phyloP scores from a whole-genome alignment of 768 basidiomycete species.

The Chiua virens region DNA sequence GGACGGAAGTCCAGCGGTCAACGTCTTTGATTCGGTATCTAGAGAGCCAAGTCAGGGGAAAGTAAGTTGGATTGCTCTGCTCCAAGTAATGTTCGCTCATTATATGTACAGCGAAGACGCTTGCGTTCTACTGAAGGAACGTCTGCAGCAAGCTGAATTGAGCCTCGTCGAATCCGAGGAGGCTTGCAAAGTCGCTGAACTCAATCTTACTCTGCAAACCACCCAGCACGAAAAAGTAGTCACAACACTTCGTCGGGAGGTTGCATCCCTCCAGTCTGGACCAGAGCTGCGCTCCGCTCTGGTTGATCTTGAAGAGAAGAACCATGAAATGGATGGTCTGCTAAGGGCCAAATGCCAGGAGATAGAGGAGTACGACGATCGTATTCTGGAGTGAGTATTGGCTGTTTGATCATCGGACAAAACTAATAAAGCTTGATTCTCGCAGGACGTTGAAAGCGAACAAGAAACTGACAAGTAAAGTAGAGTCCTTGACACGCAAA shows the following conservation, averaged over 20 bases:
- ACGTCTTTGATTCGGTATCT: conserved; percentile 60
- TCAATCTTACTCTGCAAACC: conserved; percentile 61
- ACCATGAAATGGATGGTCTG: conserved; percentile 74
- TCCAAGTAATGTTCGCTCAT: conserved; percentile 1
- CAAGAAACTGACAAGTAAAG: conserved; percentile 69
- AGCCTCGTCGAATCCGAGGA: conserved; percentile 57
- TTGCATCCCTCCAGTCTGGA: conserved; percentile 50
- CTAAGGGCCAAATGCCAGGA: conserved; percentile 68
- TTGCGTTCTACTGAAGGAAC: conserved; percentile 39
- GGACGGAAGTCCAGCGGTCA: conserved; percentile 65
- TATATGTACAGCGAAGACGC: conserved; percentile 45
- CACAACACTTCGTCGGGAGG: conserved; percentile 55
- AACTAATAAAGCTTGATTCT: conserved; percentile 4
- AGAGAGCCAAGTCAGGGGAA: conserved; percentile 63
- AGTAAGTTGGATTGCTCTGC: conserved; percentile 38
- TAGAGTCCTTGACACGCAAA: conserved; percentile 72
- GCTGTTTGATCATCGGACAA: conserved; percentile 3
- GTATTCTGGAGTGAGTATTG: conserved; percentile 61
- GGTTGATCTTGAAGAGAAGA: conserved; percentile 64
- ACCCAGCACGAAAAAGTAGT: conserved; percentile 69
- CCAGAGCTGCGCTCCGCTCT: conserved; percentile 57
- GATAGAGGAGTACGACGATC: conserved; percentile 85
- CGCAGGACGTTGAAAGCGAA: conserved; percentile 74
- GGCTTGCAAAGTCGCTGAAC: conserved; percentile 58
- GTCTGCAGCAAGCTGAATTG: conserved; percentile 39